phyloP scores from a whole-genome alignment of 306 rosid species.

The Rosa multiflora region DNA sequence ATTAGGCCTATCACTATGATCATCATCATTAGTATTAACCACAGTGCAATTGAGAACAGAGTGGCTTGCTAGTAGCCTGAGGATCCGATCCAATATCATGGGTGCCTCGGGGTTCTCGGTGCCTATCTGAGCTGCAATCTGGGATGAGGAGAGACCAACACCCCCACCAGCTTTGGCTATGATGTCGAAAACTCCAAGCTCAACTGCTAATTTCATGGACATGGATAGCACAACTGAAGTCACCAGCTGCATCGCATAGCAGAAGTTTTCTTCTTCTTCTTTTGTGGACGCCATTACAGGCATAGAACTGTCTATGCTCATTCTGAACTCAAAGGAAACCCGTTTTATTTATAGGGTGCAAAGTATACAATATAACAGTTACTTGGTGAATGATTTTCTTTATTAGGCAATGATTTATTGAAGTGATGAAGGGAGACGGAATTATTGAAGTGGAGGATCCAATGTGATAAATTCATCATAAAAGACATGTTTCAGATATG shows the following conservation, averaged over 20 bases:
- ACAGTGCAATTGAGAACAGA: too few species aligned
- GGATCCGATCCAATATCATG: too few species aligned
- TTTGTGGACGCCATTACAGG: background rate
- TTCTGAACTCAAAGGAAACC: background rate
- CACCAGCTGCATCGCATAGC: conserved; percentile 32
- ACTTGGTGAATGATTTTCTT: too few species aligned
- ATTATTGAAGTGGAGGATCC: too few species aligned
- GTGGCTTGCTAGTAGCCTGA: too few species aligned
- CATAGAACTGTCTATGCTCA: background rate
- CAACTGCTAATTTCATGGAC: conserved; percentile 37
- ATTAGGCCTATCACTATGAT: background rate
- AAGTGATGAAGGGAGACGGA: too few species aligned
- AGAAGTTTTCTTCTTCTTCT: conserved; percentile 41
- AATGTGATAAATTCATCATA: too few species aligned
- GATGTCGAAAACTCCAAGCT: conserved; percentile 53
- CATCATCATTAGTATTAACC: background rate
- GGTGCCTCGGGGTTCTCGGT: too few species aligned
- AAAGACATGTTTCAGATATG: too few species aligned
- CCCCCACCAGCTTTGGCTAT: conserved; percentile 37
- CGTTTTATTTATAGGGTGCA: background rate
- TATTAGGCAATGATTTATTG: too few species aligned
- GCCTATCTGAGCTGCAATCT: conserved; percentile 23
- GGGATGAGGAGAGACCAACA: conserved; percentile 29
- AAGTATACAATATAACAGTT: too few species aligned
- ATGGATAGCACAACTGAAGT: conserved; percentile 21